Percentiles rank a stretch among this genome's conserved stretches.
Conservation (phyloP, 2,329 filamentous ascomycete genomes). For the Elsinoe ampelina region DNA sequence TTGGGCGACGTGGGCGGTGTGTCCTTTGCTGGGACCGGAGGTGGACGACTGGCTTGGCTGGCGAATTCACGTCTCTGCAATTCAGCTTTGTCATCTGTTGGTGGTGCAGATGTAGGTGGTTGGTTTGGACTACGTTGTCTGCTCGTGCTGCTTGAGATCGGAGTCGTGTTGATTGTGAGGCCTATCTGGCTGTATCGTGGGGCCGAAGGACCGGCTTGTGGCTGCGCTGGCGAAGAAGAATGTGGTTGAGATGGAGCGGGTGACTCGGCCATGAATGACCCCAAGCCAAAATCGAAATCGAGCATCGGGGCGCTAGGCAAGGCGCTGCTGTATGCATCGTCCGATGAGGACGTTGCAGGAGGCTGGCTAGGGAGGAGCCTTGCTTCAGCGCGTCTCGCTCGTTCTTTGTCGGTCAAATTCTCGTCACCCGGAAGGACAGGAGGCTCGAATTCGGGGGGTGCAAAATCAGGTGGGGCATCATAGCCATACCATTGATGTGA, state of each 20-base stretch:
- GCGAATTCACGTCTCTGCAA: slow-evolving; percentile 45
- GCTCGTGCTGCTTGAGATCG: background rate
- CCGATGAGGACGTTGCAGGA: slow-evolving; percentile 31
- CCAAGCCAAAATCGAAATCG: background rate
- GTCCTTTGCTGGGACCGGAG: slow-evolving; percentile 12
- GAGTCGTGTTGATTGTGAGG: background rate
- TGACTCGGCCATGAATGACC: background rate
- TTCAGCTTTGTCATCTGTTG: slow-evolving; percentile 69
- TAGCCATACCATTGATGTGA: slow-evolving; percentile 33
- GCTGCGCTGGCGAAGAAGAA: slow-evolving; percentile 18
- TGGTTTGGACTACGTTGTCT: slow-evolving; percentile 11
- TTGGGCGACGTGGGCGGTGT: background rate
- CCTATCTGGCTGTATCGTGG: slow-evolving; percentile 27
- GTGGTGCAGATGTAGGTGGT: slow-evolving; percentile 7
- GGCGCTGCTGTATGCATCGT: slow-evolving; percentile 2
- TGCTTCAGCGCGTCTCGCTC: slow-evolving; percentile 65
- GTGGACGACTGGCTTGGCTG: slow-evolving; percentile 34
- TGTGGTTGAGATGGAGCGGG: background rate
- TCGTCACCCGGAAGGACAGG: slow-evolving; percentile 53
- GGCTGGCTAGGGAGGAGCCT: slow-evolving; percentile 74
- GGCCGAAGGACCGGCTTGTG: slow-evolving; percentile 32
- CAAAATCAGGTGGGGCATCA: slow-evolving; percentile 1
- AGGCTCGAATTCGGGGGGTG: slow-evolving; percentile 28
- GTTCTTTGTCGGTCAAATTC: slow-evolving; percentile 70
- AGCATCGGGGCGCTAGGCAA: slow-evolving; percentile 9